Evolutionary conservation across 148 eudicot species (phyloP).

Genomic region (Drosera capensis): DNA sequence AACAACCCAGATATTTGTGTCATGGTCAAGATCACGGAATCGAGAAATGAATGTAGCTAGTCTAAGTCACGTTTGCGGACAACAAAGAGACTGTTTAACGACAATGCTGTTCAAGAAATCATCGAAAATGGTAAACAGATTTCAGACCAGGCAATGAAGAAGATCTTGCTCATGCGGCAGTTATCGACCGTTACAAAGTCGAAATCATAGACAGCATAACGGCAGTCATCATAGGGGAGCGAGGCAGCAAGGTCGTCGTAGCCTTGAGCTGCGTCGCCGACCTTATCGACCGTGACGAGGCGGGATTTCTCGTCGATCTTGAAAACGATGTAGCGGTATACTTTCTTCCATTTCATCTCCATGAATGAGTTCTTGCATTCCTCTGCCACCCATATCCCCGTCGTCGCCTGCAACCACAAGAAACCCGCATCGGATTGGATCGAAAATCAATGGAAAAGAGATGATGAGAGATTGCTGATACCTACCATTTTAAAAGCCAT

Average conservation of each 20-base stretch:
- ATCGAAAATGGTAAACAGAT: not conserved
- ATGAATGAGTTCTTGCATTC: slow-evolving; percentile 92
- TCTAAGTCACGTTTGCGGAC: too few species aligned
- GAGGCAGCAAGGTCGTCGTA: slow-evolving; percentile 78
- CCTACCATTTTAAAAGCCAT: slow-evolving; percentile 97
- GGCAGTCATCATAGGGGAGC: slow-evolving; percentile 74
- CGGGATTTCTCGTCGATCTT: slow-evolving; percentile 75
- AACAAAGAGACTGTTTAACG: too few species aligned
- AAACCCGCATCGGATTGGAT: not conserved
- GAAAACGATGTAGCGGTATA: slow-evolving; percentile 73
- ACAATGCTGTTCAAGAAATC: not conserved
- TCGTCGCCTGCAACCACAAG: slow-evolving; percentile 36
- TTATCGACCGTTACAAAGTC: slow-evolving; percentile 83
- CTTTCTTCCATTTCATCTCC: slow-evolving; percentile 99
- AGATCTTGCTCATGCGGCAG: slow-evolving; percentile 95
- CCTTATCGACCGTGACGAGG: slow-evolving; percentile 64
- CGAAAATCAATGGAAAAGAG: not conserved
- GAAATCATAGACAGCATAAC: slow-evolving; percentile 80
- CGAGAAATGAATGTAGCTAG: too few species aligned
- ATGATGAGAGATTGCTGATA: not conserved
- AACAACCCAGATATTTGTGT: too few species aligned
- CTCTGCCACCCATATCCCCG: slow-evolving; percentile 73
- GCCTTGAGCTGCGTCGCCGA: slow-evolving; percentile 54
- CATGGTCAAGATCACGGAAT: too few species aligned
- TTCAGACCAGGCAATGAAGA: slow-evolving; percentile 92